Base-by-base conservation (phyloP, 2,329 filamentous ascomycete genomes). In the Cladosporium sp. region DNA sequence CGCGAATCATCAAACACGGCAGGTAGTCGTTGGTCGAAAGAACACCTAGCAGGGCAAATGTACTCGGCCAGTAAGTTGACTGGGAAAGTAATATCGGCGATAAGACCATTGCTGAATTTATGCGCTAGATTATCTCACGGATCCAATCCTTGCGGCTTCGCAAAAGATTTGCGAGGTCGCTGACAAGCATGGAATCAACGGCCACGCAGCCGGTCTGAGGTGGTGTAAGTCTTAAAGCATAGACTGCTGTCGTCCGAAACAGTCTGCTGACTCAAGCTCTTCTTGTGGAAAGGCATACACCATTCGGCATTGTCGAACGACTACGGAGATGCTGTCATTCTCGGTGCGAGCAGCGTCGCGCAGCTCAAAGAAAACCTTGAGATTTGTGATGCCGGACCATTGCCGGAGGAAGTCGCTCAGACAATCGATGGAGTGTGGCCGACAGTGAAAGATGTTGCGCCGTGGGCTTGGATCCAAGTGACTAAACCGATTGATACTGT, bases 171-270 rank as follows among this genome's bases (percentile, higher is more conserved):
- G 22, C 7, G 47, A 30, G 4, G 47, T 32, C 9, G 47, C 47
- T 8, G 29, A 38, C 15, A 38, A 50, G 27, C 39, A 50, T 16
- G 47, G 39, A 15, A 29, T 50, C n/a, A 50, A 20, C 11, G 40
- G 47, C 8, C 39, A 42, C 18, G 72, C 76, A 53, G 65, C 66
- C 54, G 72, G 72, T 1, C 53, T 78, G 47, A 56, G 74, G 25
- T 77, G 75, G 75, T 62, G 69, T n/a, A n/a, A n/a, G n/a, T n/a
- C n/a, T n/a, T n/a, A n/a, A n/a, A n/a, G n/a, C n/a, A n/a, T n/a
- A n/a, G n/a, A n/a, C n/a, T n/a, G n/a, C n/a, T n/a, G n/a, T n/a
- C n/a, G n/a, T n/a, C n/a, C n/a, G n/a, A n/a, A n/a, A n/a, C n/a
- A n/a, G n/a, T n/a, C n/a, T n/a, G n/a, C n/a, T n/a, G n/a, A n/a